Conservation (phyloP, 768 basidiomycete species). For the Psilocybe azurescens region DNA sequence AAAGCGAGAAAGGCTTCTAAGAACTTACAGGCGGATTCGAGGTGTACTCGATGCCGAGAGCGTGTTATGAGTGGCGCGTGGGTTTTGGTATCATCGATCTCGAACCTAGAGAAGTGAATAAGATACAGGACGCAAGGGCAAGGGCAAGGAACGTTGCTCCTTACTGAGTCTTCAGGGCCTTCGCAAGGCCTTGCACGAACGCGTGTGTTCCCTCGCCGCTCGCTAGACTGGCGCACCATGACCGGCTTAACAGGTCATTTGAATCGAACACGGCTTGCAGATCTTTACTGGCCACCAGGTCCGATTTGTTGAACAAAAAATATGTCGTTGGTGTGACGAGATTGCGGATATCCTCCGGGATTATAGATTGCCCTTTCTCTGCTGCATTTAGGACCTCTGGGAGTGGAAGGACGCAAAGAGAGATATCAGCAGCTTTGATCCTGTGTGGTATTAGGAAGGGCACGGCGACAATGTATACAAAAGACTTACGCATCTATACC, state of each 20-base stretch:
- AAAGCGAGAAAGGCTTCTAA: slow-evolving; percentile 64
- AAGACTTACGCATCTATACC: slow-evolving; percentile 66
- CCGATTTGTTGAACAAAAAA: slow-evolving; percentile 82
- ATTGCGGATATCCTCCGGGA: slow-evolving; percentile 53
- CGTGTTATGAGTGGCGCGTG: slow-evolving; percentile 76
- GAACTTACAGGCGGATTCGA: slow-evolving; percentile 67
- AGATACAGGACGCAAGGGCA: background rate
- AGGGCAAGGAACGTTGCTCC: slow-evolving; percentile 13
- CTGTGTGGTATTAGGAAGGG: slow-evolving; percentile 39
- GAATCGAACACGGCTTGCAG: background rate
- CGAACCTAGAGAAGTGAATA: slow-evolving; percentile 11
- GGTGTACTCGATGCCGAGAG: slow-evolving; percentile 77
- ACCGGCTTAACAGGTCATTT: slow-evolving; percentile 13
- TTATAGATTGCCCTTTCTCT: slow-evolving; percentile 20
- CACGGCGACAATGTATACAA: slow-evolving; percentile 13
- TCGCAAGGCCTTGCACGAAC: slow-evolving; percentile 66
- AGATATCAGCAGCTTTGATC: slow-evolving; percentile 68
- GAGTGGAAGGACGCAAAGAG: slow-evolving; percentile 83
- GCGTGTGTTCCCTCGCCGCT: slow-evolving; percentile 59
- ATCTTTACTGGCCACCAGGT: slow-evolving; percentile 31
- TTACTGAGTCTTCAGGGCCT: slow-evolving; percentile 55
- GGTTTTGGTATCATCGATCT: slow-evolving; percentile 14
- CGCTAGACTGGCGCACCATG: slow-evolving; percentile 70
- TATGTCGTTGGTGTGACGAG: slow-evolving; percentile 64
- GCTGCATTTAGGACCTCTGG: slow-evolving; percentile 41